A percentile compares a stretch with the other conserved stretches of the same genome.
Evolutionary conservation across 2,329 filamentous ascomycete genomes (phyloP).

Genomic region (Alternaria sp.): DNA sequence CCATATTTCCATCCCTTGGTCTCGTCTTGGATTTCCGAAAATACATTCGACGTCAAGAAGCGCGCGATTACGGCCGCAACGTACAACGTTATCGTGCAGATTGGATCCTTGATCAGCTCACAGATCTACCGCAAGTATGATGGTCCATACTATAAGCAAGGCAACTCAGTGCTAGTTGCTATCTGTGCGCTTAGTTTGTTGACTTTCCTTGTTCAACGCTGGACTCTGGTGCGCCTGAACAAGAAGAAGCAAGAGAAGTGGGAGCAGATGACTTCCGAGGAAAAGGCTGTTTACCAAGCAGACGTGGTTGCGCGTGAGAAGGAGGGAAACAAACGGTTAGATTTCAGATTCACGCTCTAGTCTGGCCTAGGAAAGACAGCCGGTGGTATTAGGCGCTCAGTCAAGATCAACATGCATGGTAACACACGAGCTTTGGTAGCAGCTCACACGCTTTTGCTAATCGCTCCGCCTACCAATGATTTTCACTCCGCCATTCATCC

Average conservation of each 20-base stretch:
- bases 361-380: conserved; percentile 2
- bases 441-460: background rate
- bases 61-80: conserved; percentile 69
- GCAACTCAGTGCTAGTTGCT: conserved; percentile 62
- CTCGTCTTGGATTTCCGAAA: conserved; percentile 68
- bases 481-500: background rate
- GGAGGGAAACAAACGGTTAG: conserved; percentile 53
- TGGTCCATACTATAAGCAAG: conserved; percentile 62
- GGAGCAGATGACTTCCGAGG: conserved; percentile 59
- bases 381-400: background rate
- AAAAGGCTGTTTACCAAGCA: conserved; percentile 60
- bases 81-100: conserved; percentile 64
- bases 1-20: conserved; percentile 64
- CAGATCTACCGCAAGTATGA: conserved; percentile 64
- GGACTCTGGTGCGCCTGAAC: conserved; percentile 50
- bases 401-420: background rate
- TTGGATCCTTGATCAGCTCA: conserved; percentile 51
- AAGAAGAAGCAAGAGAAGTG: conserved; percentile 57
- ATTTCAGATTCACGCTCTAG: conserved; percentile 51
- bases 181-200: conserved; percentile 59
- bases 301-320: conserved; percentile 41
- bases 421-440: background rate
- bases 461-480: background rate
- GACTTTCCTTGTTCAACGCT: conserved; percentile 60
- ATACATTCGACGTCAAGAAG: conserved; percentile 68